phyloP scores from a whole-genome alignment of 345 rosid genomes.

The Rhodomyrtus tomentosa region DNA sequence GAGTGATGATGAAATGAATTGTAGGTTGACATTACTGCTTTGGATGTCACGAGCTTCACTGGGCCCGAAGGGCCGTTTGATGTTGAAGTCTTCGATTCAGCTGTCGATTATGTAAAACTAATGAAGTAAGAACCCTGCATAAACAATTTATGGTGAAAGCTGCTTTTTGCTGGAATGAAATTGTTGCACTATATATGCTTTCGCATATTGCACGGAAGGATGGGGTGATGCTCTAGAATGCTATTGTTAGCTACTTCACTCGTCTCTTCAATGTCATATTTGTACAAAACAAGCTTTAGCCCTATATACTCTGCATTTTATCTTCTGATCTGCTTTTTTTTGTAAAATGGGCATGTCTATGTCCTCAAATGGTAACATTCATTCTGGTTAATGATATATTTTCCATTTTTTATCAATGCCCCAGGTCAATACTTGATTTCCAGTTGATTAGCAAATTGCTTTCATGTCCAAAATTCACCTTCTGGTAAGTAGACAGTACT shows the following conservation, averaged over 20 bases:
- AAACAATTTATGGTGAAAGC: not conserved
- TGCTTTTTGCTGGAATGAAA: not conserved
- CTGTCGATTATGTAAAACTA: conserved; percentile 71
- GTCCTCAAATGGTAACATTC: not conserved
- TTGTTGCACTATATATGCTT: not conserved
- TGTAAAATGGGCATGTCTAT: not conserved
- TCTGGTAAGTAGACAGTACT: conserved; percentile 42
- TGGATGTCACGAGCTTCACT: conserved; percentile 54
- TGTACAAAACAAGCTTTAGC: not conserved
- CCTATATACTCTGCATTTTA: not conserved
- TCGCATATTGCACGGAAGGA: not conserved
- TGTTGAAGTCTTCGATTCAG: conserved; percentile 92
- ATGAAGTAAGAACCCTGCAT: conserved; percentile 55
- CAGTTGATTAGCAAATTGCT: conserved; percentile 67
- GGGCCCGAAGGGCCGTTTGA: conserved; percentile 90
- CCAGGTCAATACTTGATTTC: conserved; percentile 88
- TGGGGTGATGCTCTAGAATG: not conserved
- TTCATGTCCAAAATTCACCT: conserved; percentile 70
- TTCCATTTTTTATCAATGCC: not conserved
- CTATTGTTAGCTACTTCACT: not conserved
- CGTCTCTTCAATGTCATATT: not conserved
- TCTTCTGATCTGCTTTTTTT: not conserved
- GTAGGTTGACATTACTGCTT: conserved; percentile 66
- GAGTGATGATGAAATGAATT: not conserved
- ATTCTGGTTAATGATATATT: not conserved